Base-by-base conservation (phyloP, 148 eudicot genomes). In the Rhododendron ferrugineum region DNA sequence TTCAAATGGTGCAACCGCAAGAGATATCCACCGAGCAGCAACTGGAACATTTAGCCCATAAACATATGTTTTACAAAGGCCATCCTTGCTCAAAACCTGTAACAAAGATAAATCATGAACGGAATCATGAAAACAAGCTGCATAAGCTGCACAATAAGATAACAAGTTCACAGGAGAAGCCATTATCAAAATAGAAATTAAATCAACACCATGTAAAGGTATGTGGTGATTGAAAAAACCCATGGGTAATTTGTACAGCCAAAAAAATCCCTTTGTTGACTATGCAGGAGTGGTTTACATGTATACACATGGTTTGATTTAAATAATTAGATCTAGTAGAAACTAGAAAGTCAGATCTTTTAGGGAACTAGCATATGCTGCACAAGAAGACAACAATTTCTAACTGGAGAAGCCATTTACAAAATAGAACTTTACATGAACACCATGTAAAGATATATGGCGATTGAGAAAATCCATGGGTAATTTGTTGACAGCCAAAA, bases 1-100 rank as follows among this genome's bases (percentile, higher is more conserved):
- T 85, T 97, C 96, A 90, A 97, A 92, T 56, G 96, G 98, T 44
- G 96, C 99, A 89, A 97, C 98, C 26, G 90, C 95, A 88, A 97
- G 92, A 85, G 98, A 92, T 89, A 97, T 94, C 94, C 95, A 97
- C 82, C 85, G 92, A 81, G 98, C 95, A 85, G 96, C 88, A 83
- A 95, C 98, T 72, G 99, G 99, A 85, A 92, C 88, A 84, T 91
- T 88, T 89, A 97, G 81, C 86, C 88, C 93, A 88, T 97, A 97
- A 6, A 95, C 97, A 91, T 87, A 97, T 79, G 99, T 97, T 91
- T 89, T 97, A 54, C 92, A 91, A 73, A 93, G 94, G 76, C 89
- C 92, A 91, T 97, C 98, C 91, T 93, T 91, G 92, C 92, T 95
- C 93, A 93, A 91, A 62, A 95, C 94, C 99, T 97, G 89, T 86